Conservation (phyloP, 2,329 filamentous ascomycete genomes). For the Trichoderma hamatum region DNA sequence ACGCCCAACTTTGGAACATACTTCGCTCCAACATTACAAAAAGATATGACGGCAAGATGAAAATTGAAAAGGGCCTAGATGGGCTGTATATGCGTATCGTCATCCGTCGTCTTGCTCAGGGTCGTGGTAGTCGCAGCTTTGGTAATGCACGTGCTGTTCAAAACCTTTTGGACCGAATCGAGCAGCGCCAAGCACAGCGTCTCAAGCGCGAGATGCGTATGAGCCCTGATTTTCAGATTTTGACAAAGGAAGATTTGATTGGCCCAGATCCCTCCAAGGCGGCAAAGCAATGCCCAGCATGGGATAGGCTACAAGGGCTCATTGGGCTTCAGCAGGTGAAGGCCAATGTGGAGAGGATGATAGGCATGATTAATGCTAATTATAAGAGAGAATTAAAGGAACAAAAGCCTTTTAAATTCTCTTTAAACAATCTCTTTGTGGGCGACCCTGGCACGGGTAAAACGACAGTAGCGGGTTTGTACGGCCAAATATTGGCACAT, state of each 20-base stretch:
- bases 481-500: conserved; percentile 75
- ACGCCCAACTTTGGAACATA: conserved; percentile 65
- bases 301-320: not conserved
- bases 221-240: no score
- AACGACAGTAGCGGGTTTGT: conserved; percentile 69
- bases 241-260: conserved; percentile 10
- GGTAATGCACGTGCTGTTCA: conserved; percentile 71
- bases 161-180: conserved; percentile 58
- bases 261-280: not conserved
- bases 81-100: conserved; percentile 67
- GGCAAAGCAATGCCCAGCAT: not conserved
- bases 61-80: conserved; percentile 58
- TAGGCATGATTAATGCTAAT: no score
- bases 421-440: conserved; percentile 70
- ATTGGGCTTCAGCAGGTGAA: conserved; percentile 14
- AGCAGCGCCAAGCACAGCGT: conserved; percentile 61
- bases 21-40: conserved; percentile 56
- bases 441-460: conserved; percentile 72
- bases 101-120: conserved; percentile 60
- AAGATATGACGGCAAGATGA: conserved; percentile 59
- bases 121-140: conserved; percentile 65
- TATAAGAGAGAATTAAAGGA: no score
- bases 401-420: conserved; percentile 47
- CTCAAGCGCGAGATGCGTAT: conserved; percentile 47
- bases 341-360: no score